Evolutionary conservation across 1,139 yeast genomes (phyloP), one percentile per base, ranked within the genome.

Genomic region (Kodamaea anthophila): DNA sequence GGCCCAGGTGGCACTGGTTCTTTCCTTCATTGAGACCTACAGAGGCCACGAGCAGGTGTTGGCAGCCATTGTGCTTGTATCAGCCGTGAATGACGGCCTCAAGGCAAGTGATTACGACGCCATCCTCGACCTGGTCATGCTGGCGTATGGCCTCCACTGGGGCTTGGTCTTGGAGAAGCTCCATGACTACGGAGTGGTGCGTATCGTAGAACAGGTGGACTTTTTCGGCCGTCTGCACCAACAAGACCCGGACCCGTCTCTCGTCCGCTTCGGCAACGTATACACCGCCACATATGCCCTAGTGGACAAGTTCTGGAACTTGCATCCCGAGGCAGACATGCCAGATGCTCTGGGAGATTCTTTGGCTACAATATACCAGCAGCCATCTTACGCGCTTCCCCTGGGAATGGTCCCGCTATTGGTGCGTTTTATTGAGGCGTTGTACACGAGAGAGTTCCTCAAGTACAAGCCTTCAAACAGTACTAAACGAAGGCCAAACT

Each of bases 61-160:
- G 2, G 58, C 64, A 1, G 51, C 70, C 25, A 56, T 76, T 0
- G 39, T 80, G 18, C 62, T 83, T 13, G 69, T 81, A 4, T 70
- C 81, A 4, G 56, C 77, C 9, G 66, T 74, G 6, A 73, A 77
- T 41, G 75, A 73, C 28, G 95, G 95, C 0, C 52, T 85, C 19
- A 67, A 72, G 33, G 78, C 69, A 29, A 70, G 63, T 33, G 87
- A 81, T 39, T 65, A 70, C 39, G 74, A 68, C 3, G 43, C 43
- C 13, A 47, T 83, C 13, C 63, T 69, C 30, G 58, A 53, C 7
- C 77, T 70, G 33, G 51, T 81, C 4, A 49, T 74, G 12, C 75
- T 73, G 32, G 66, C 71, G 28, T 82, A 69, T 44, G 94, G 94
- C 0, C 55, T 76, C 36, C 56, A 65, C 32, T 63, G 70, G 28